Conservation (phyloP, 257 asterid species). For the Solanum pimpinellifolium region DNA sequence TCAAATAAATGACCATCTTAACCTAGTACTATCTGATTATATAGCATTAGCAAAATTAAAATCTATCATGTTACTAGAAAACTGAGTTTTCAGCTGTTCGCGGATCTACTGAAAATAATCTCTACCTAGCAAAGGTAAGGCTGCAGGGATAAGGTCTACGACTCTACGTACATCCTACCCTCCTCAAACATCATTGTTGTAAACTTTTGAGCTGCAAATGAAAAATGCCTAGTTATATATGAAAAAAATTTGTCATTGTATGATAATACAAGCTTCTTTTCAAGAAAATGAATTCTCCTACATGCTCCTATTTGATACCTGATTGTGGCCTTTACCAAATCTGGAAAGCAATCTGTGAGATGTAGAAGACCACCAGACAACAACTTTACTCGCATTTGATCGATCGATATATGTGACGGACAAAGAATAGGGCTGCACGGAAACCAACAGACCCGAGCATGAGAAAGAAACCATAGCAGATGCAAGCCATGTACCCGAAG, state of each 20-base stretch:
- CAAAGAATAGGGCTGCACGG: conserved; percentile 34
- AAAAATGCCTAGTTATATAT: background rate
- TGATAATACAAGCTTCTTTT: conserved; percentile 8
- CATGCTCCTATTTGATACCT: background rate
- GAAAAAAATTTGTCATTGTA: background rate
- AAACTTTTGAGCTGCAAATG: background rate
- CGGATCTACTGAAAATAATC: background rate
- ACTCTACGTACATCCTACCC: background rate
- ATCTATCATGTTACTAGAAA: background rate
- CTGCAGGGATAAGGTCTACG: background rate
- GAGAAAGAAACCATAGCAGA: conserved; percentile 45
- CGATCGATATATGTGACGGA: conserved; percentile 39
- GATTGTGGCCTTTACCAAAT: background rate
- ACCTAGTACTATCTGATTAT: background rate
- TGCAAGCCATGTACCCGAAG: conserved; percentile 51
- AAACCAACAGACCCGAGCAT: conserved; percentile 44
- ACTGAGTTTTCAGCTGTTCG: background rate
- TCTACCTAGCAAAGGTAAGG: background rate
- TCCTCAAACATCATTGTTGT: background rate
- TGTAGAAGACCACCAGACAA: background rate
- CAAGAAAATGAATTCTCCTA: conserved; percentile 1
- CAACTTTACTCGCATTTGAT: conserved; percentile 36
- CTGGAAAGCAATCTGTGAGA: background rate
- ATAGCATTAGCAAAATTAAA: background rate
- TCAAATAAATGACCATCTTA: background rate